Percentiles rank a stretch among this genome's conserved stretches.
Conservation (phyloP, 192 early-diverging fungal genomes). For the Umbelopsis vinacea region DNA sequence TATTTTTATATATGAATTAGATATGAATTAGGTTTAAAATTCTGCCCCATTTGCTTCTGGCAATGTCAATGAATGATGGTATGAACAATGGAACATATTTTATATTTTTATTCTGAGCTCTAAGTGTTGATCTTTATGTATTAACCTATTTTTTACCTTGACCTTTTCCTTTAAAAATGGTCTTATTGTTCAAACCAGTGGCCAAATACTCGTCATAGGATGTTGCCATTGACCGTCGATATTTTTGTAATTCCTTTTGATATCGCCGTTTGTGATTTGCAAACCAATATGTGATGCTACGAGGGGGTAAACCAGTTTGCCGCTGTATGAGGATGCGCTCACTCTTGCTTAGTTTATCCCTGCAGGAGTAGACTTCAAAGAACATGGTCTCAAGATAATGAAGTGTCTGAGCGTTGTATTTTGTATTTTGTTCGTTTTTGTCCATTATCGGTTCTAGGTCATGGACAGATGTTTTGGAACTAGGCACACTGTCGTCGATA, state of each 20-base stretch:
- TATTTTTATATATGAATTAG: too few species aligned
- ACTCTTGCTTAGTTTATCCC: conserved; percentile 38
- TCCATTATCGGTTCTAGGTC: not conserved
- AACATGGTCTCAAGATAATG: conserved; percentile 36
- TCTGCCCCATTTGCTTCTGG: too few species aligned
- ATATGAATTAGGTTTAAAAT: too few species aligned
- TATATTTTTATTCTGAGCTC: not conserved
- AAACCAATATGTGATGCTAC: conserved; percentile 45
- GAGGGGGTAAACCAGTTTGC: conserved; percentile 33
- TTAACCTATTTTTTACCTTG: not conserved
- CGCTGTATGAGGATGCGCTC: conserved; percentile 28
- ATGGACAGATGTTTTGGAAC: not conserved
- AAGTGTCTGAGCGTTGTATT: conserved; percentile 32
- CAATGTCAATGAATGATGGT: too few species aligned
- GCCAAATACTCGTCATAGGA: conserved; percentile 1
- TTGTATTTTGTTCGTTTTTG: not conserved
- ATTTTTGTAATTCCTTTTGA: conserved; percentile 13
- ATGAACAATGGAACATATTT: too few species aligned
- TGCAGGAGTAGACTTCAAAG: conserved; percentile 32
- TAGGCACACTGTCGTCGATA: not conserved
- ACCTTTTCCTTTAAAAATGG: too few species aligned
- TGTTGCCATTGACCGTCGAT: conserved; percentile 11
- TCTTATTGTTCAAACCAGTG: not conserved
- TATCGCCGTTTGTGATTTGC: conserved; percentile 42
- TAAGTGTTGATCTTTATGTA: not conserved